Conservation (phyloP, 345 rosid species). For the Euclidium syriacum region DNA sequence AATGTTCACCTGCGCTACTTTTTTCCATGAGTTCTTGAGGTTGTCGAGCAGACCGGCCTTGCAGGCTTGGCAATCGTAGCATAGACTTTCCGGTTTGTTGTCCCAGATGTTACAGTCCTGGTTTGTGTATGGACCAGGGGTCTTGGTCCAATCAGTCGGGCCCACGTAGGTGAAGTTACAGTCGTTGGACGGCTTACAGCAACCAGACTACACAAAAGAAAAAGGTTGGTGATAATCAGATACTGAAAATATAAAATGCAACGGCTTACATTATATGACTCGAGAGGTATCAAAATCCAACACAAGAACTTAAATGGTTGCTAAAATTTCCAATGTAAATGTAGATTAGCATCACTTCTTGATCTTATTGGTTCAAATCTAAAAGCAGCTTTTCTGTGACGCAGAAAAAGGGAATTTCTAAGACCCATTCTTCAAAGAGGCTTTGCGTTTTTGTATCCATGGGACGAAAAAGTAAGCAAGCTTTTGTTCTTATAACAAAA, state of each 20-base stretch:
- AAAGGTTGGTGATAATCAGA: background rate
- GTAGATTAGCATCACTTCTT: background rate
- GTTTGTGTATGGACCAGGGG: slow-evolving; percentile 28
- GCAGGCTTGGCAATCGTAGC: slow-evolving; percentile 85
- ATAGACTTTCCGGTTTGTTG: slow-evolving; percentile 39
- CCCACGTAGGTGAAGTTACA: slow-evolving; percentile 57
- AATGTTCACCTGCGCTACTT: slow-evolving; percentile 77
- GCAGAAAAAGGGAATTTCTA: background rate
- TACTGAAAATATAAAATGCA: background rate
- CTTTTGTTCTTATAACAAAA: slow-evolving; percentile 7
- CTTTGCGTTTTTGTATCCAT: slow-evolving; percentile 1
- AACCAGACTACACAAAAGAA: slow-evolving; percentile 67
- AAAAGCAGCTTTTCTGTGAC: slow-evolving; percentile 6
- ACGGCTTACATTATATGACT: background rate
- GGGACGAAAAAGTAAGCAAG: background rate
- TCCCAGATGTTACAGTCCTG: slow-evolving; percentile 63
- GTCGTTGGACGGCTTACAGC: slow-evolving; percentile 88
- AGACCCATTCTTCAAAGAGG: slow-evolving; percentile 5
- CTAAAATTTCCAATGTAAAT: too few relatives aligned
- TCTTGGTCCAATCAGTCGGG: slow-evolving; percentile 61
- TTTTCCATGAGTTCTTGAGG: slow-evolving; percentile 86
- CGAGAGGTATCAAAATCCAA: background rate
- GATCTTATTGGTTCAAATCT: background rate
- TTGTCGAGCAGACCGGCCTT: slow-evolving; percentile 89
- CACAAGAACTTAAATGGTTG: too few relatives aligned